These are phyloP conservation scores for Cylindrotheca closterium DNA, from an alignment of 108 stramenopile genomes.

Conservation along the genomic window DNA sequence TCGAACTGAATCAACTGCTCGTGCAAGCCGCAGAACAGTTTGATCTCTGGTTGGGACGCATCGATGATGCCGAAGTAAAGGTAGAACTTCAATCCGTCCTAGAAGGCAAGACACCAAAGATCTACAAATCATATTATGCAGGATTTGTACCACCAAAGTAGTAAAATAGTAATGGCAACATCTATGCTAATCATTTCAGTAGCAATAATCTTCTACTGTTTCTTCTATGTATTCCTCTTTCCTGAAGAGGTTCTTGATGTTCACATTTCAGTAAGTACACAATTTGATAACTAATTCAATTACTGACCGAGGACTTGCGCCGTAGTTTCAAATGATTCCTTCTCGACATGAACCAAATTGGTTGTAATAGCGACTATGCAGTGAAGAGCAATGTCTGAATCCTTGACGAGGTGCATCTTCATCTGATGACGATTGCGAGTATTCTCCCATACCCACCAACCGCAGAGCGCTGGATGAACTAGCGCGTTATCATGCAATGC, in stretches of 20 bases:
- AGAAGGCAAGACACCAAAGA: slow-evolving; percentile 1
- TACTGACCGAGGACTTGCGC: background rate
- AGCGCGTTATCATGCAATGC: slow-evolving; percentile 1
- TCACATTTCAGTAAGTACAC: too few relatives aligned
- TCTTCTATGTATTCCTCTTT: background rate
- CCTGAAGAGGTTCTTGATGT: background rate
- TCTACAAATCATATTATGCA: slow-evolving; percentile 4
- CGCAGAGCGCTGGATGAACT: slow-evolving; percentile 13
- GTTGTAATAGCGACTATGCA: slow-evolving; percentile 12
- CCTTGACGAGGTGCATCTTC: slow-evolving; percentile 28
- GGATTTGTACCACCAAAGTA: background rate
- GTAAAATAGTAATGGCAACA: too few relatives aligned
- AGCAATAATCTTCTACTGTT: too few relatives aligned
- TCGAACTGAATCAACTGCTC: background rate
- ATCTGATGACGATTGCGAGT: slow-evolving; percentile 18
- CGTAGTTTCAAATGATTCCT: background rate
- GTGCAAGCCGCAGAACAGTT: background rate
- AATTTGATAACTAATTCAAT: background rate
- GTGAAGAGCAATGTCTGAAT: slow-evolving; percentile 14
- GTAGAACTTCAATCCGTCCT: background rate
- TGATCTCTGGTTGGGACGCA: slow-evolving; percentile 5
- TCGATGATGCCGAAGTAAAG: background rate
- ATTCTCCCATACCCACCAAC: slow-evolving; percentile 28
- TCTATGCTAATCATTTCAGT: too few relatives aligned
- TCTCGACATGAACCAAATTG: slow-evolving; percentile 24